Evolutionary conservation across 495 filamentous ascomycete genomes (phyloP), one percentile per base, ranked within the genome.

Genomic region (Penicillium roqueforti): DNA sequence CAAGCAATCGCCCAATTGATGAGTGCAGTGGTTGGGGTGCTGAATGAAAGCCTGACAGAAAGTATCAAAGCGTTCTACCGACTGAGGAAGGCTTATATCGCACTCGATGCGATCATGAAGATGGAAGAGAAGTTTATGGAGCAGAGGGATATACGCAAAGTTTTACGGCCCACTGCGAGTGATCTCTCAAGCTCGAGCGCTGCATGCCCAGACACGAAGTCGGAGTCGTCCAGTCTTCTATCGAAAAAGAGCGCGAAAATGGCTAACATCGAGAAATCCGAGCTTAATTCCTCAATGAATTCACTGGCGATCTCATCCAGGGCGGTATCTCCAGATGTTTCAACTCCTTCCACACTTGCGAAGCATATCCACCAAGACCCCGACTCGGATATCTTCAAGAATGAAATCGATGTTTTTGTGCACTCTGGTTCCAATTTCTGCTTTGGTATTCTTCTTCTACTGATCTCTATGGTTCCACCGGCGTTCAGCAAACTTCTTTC

Each of bases 1-100:
- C 76, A 87, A 62, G 87, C 89, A 10, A 83, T 96, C 73, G 80
- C 88, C 3, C 88, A 96, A 60, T 71, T 98, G 47, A 95, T 96
- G 87, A 80, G 80, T 60, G 95, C 93, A 6, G 87, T 98, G 14
- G 81, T 96, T 4, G 89, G 81, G 1, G 87, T 97, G 8, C 75
- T 97, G 59, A 95, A 92, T 55, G 93, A 97, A 68, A 96, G 89
- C 60, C 72, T 97, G 58, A 93, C 92, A 0, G 93, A 97, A 59
- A 90, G 84, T 41, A 81, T 98, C 63, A 88, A 86, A 68, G 89
- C 89, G 1, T 96, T 97, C 58, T 96, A 96, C 66, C 93, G 92
- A 67, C 66, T 98, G 65, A 79, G 95, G 56, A 96, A 92, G 60
- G 93, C 93, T 6, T 97, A 87, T 63, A 74, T 88, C 22, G 87